Evolutionary conservation across 2,329 filamentous ascomycete genomes (phyloP), one percentile per base, ranked within the genome.

Genomic region (Arachnopeziza araneosa): DNA sequence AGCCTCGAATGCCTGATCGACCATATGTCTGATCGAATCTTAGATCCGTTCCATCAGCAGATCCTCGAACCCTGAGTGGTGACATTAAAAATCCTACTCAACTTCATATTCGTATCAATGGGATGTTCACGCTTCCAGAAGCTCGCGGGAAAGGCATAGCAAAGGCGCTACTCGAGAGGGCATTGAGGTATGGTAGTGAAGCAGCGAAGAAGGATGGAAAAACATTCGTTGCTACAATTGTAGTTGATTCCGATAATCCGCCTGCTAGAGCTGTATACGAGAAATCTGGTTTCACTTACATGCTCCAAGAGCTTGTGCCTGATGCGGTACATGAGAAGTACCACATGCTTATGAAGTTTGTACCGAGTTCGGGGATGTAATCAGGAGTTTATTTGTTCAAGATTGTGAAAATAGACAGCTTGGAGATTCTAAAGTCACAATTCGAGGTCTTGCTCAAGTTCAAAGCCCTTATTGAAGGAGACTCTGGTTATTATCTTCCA

Each of bases 101-200:
- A 48, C 58, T 69, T 9, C 68, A 70, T 58, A 76, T 68, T 59
- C 69, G 73, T 44, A 67, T 77, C 50, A 71, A 73, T 55, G 75
- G 70, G 22, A 72, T 77, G 61, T 77, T 74, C 60, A 76, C 73
- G 9, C 60, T 67, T n/a, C 73, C 74, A 48, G 67, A 72, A 54
- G 70, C 70, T 58, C 73, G 75, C 17, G 70, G 74, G 0, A 68
- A 68, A 54, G 75, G 75, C 10, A 64, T 75, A 32, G 75, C 71
- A 10, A 70, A 70, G 58, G 65, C 66, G 1, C 64, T 77, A 24
- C 68, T 75, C 54, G 65, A 67, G 32, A 66, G 61, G 12, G 71
- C 70, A 19, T 64, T 71, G 26, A 62, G 67, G 48, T 64, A 68
- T 56, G 72, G 71, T 5, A 63, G 66, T 4, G 64, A 63, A 32